Conservation (phyloP, 2,329 filamentous ascomycete species). For the Colletotrichum brevisporum region DNA sequence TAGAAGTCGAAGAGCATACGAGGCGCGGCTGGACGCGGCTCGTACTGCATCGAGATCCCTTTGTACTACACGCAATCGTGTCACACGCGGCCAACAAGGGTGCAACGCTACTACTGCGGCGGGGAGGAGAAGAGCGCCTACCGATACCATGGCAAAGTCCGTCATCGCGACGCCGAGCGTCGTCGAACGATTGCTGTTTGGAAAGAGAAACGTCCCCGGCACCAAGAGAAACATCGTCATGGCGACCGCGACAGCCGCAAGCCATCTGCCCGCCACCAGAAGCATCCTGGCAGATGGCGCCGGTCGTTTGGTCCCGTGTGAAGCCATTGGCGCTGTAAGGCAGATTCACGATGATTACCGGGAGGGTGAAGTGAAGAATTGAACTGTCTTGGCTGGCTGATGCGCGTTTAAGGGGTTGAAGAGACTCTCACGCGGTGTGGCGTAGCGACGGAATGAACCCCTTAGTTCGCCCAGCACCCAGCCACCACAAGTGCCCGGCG, state of each 20-base stretch:
- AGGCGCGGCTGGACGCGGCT: background rate
- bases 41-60: background rate
- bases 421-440: slow-evolving; percentile 10
- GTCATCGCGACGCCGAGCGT: background rate
- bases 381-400: too few species aligned
- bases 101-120: background rate
- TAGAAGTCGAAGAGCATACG: background rate
- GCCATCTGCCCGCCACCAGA: background rate
- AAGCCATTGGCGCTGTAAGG: background rate
- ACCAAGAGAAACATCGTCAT: background rate
- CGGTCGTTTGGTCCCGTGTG: background rate
- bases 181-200: background rate
- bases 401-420: background rate
- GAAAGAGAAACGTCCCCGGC: background rate
- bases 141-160: slow-evolving; percentile 14
- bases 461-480: background rate
- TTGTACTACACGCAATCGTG: background rate
- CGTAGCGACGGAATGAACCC: background rate
- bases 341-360: background rate
- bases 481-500: slow-evolving; percentile 4
- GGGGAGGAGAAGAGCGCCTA: background rate
- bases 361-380: too few species aligned
- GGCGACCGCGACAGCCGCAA: background rate
- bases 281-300: background rate
- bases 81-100: background rate